Percentiles rank a stretch among this genome's conserved stretches.
phyloP scores from a whole-genome alignment of 2,329 filamentous ascomycete species.

The Didymellaceae sp. region DNA sequence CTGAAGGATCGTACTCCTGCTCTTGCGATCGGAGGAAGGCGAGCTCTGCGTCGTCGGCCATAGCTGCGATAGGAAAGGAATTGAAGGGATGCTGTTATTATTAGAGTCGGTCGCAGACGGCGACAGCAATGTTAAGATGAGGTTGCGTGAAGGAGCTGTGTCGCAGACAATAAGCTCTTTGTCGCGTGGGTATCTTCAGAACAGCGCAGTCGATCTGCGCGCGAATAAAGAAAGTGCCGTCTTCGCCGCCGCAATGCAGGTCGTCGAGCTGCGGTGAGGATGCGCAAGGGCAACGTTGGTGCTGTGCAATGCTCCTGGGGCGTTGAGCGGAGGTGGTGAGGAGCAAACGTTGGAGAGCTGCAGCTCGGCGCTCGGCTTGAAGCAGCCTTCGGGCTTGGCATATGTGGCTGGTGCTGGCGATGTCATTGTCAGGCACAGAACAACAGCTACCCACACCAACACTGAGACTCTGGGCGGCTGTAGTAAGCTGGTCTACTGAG shows the following conservation, averaged over 20 bases:
- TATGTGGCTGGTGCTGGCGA: slow-evolving; percentile 23
- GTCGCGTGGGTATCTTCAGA: slow-evolving; percentile 29
- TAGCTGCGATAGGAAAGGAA: slow-evolving; percentile 30
- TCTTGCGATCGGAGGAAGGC: slow-evolving; percentile 60
- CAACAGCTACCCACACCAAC: slow-evolving; percentile 7
- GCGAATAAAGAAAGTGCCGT: slow-evolving; percentile 14
- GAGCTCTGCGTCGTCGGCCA: slow-evolving; percentile 61
- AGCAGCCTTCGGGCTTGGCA: slow-evolving; percentile 13
- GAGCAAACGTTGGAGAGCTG: slow-evolving; percentile 12
- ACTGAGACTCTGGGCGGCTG: slow-evolving; percentile 1
- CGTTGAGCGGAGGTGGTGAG: slow-evolving; percentile 17
- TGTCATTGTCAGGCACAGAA: slow-evolving; percentile 23
- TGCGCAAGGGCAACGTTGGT: slow-evolving; percentile 17
- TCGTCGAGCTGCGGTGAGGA: slow-evolving; percentile 7
- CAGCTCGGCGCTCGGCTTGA: slow-evolving; percentile 14
- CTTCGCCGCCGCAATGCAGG: not conserved
- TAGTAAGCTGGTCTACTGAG: not conserved
- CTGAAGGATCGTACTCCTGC: slow-evolving; percentile 49
- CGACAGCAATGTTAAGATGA: slow-evolving; percentile 19
- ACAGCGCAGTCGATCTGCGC: slow-evolving; percentile 19
- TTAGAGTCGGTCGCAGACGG: slow-evolving; percentile 18
- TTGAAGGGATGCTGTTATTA: slow-evolving; percentile 11
- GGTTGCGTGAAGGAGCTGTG: slow-evolving; percentile 15
- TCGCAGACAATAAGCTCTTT: slow-evolving; percentile 31
- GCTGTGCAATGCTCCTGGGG: slow-evolving; percentile 23